phyloP scores from a whole-genome alignment of 305 asterid genomes.

The Fraxinus platypoda region DNA sequence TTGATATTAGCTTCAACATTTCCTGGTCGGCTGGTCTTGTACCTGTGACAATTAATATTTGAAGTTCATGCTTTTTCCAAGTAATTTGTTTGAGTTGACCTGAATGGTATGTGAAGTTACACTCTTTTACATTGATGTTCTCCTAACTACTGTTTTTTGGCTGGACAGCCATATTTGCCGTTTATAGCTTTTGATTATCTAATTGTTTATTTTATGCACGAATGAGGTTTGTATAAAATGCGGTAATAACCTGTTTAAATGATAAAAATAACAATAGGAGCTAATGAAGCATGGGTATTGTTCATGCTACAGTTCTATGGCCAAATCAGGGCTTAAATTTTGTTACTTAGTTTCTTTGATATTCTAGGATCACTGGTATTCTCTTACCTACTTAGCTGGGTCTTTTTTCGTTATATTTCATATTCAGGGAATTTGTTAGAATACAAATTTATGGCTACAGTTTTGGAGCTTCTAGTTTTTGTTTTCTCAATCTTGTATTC shows the following conservation, averaged over 20 bases:
- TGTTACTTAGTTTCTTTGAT: not conserved
- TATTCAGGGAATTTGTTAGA: not conserved
- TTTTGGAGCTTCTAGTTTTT: not conserved
- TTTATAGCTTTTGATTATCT: not conserved
- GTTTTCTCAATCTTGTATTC: not conserved
- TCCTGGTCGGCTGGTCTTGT: slow-evolving; percentile 8
- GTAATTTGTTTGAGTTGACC: slow-evolving; percentile 16
- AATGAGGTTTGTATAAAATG: not conserved
- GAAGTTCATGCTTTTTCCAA: slow-evolving; percentile 1
- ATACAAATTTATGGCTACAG: not conserved
- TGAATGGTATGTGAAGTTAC: slow-evolving; percentile 3
- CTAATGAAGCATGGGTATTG: not conserved
- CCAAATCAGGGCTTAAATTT: not conserved
- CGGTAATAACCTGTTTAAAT: not conserved
- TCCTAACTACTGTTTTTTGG: slow-evolving; percentile 9
- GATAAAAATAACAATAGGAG: not conserved
- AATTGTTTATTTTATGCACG: slow-evolving; percentile 3
- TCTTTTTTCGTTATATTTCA: not conserved
- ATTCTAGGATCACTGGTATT: not conserved
- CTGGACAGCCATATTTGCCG: slow-evolving; percentile 2
- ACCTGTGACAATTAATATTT: slow-evolving; percentile 11
- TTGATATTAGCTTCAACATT: not conserved
- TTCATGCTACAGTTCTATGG: not conserved
- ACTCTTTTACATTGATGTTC: slow-evolving; percentile 10
- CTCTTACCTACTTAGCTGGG: not conserved